Conservation (phyloP, 2,329 filamentous ascomycete species). For the Arthrobotrys pseudoclavata region DNA sequence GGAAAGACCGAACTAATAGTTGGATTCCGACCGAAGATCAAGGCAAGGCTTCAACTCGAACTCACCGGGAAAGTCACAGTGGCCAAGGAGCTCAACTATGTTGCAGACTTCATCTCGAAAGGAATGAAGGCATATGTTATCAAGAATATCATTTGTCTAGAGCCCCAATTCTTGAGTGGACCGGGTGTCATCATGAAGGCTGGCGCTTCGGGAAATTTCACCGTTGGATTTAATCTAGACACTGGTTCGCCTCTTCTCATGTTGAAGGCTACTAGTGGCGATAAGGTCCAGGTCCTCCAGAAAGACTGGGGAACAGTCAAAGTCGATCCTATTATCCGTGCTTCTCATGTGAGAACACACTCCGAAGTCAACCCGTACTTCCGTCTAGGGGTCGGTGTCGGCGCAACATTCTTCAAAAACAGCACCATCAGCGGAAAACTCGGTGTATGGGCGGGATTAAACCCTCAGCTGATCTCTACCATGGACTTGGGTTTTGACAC, state of each 20-base stretch:
- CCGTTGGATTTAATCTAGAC: slow-evolving; percentile 24
- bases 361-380: slow-evolving; percentile 37
- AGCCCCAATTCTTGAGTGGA: slow-evolving; percentile 34
- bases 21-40: slow-evolving; percentile 23
- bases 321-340: slow-evolving; percentile 8
- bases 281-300: not conserved
- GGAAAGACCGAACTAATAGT: slow-evolving; percentile 14
- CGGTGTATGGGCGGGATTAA: slow-evolving; percentile 33
- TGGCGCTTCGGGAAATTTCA: slow-evolving; percentile 28
- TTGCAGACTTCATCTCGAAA: not conserved
- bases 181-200: slow-evolving; percentile 26
- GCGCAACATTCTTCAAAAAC: slow-evolving; percentile 30
- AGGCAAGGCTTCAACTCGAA: slow-evolving; percentile 20
- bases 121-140: slow-evolving; percentile 7
- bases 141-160: slow-evolving; percentile 14
- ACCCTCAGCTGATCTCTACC: slow-evolving; percentile 9
- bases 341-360: not conserved
- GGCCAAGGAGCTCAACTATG: slow-evolving; percentile 26
- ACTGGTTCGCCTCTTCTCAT: slow-evolving; percentile 5
- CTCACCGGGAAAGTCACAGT: slow-evolving; percentile 10
- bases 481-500: slow-evolving; percentile 19
- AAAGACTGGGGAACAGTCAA: slow-evolving; percentile 7
- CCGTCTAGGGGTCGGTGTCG: slow-evolving; percentile 32
- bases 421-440: slow-evolving; percentile 7
- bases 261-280: not conserved